A percentile compares a stretch with the other conserved stretches of the same genome.
Conservation (phyloP, 108 stramenopile species). For the Fistulifera solaris region DNA sequence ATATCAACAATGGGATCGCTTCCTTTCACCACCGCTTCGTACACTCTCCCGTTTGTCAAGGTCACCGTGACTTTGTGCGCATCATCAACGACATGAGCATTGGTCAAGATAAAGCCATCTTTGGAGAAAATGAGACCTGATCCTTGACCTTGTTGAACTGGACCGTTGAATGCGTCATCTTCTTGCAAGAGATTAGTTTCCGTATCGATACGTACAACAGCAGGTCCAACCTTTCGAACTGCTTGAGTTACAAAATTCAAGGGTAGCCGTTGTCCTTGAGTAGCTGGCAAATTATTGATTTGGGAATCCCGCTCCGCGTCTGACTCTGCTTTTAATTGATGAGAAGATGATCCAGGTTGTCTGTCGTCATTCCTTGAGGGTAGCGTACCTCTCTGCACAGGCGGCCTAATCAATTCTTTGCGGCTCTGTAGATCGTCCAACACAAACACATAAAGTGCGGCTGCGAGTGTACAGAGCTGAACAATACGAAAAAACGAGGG, state of each 20-base stretch:
- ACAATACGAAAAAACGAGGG: too few species aligned
- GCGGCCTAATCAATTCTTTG: too few species aligned
- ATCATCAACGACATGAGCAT: conserved; percentile 86
- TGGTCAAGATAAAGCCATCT: conserved; percentile 79
- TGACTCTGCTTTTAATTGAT: too few species aligned
- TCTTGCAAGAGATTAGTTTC: conserved; percentile 45
- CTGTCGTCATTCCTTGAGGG: too few species aligned
- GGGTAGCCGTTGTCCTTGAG: too few species aligned
- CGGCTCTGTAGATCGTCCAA: too few species aligned
- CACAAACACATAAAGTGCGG: too few species aligned
- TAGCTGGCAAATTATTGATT: too few species aligned
- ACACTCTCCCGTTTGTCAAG: conserved; percentile 79
- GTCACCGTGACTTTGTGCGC: conserved; percentile 67
- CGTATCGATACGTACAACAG: conserved; percentile 82
- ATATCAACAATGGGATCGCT: conserved; percentile 84
- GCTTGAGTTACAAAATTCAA: conserved; percentile 54
- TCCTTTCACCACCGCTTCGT: conserved; percentile 56
- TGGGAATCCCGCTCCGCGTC: too few species aligned
- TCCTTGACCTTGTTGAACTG: conserved; percentile 73
- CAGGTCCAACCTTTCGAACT: conserved; percentile 65
- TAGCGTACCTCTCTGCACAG: too few species aligned
- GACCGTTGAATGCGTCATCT: conserved; percentile 13
- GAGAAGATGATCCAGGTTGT: too few species aligned
- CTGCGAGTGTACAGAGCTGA: too few species aligned
- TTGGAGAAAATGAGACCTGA: conserved; percentile 74